Percentiles rank a stretch among this genome's conserved stretches.
phyloP scores from a whole-genome alignment of 2,329 filamentous ascomycete genomes.

The Kalaharituber pfeilii region DNA sequence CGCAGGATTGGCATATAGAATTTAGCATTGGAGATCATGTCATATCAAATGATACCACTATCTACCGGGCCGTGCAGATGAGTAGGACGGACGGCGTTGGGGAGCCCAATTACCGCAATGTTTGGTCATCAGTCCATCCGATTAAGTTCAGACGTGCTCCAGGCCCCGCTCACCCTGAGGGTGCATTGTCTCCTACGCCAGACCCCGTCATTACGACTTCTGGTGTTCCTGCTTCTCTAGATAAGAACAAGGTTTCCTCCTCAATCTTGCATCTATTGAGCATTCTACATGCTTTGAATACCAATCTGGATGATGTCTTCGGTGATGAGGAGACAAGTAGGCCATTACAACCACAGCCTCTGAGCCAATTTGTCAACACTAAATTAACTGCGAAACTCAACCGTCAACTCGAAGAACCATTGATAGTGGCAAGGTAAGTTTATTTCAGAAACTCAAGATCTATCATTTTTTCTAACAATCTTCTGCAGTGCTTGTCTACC shows the following conservation, averaged over 20 bases:
- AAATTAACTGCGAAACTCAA: conserved; percentile 97
- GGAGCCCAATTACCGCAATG: conserved; percentile 53
- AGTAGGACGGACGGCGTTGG: conserved; percentile 29
- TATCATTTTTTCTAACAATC: not conserved
- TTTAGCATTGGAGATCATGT: conserved; percentile 74
- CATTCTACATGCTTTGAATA: conserved; percentile 80
- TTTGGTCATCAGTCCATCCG: conserved; percentile 80
- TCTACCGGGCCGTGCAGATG: conserved; percentile 76
- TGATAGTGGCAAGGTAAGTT: conserved; percentile 59
- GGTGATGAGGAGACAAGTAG: conserved; percentile 55
- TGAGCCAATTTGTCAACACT: conserved; percentile 93
- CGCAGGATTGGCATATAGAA: conserved; percentile 94
- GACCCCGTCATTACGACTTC: conserved; percentile 39
- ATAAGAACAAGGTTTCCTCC: conserved; percentile 66
- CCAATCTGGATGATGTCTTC: conserved; percentile 80
- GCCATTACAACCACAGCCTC: conserved; percentile 54
- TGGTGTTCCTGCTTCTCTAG: conserved; percentile 58
- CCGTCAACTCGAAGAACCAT: conserved; percentile 82
- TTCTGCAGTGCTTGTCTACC: conserved; percentile 71
- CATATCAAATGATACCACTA: conserved; percentile 80
- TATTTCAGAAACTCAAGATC: not conserved
- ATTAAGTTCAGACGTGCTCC: conserved; percentile 79
- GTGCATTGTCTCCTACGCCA: conserved; percentile 40
- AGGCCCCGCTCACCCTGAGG: conserved; percentile 62
- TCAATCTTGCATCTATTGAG: conserved; percentile 77